These are phyloP conservation scores for Rhodotorula sp. DNA, from an alignment of 1,284 basidiomycete genomes.

Conservation along the genomic window DNA sequence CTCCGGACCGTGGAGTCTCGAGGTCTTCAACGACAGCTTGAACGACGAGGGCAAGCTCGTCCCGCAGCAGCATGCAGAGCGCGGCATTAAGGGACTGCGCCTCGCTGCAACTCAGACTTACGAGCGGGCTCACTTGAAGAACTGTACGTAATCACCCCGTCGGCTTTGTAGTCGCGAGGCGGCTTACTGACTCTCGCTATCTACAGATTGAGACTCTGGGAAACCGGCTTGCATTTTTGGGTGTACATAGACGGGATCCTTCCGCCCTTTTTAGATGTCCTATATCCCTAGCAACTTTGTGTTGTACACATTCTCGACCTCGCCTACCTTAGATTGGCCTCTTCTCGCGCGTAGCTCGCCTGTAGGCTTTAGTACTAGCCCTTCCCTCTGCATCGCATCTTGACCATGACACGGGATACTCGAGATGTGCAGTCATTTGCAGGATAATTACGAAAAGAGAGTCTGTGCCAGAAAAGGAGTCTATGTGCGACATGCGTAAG, in stretches of 20 bases:
- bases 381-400: no score
- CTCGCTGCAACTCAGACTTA: constrained; percentile 17
- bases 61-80: constrained; percentile 44
- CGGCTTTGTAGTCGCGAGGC: neutral
- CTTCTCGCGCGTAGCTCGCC: no score
- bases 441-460: neutral
- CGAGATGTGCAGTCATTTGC: neutral
- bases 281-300: no score
- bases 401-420: no score
- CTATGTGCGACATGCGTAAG: neutral
- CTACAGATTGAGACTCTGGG: neutral
- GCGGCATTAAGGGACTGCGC: constrained; percentile 41
- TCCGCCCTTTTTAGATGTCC: no score
- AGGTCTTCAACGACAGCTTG: constrained; percentile 50
- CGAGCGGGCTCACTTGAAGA: constrained; percentile 9
- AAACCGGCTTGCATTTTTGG: no score
- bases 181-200: neutral
- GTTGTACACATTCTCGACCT: no score
- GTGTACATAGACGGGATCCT: no score
- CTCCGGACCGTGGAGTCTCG: constrained; percentile 48
- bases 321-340: no score
- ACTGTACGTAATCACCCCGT: neutral
- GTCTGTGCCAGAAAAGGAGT: no score
- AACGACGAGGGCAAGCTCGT: constrained; percentile 36
- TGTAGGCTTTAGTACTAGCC: no score